Base-by-base conservation (phyloP, 768 basidiomycete genomes). In the Rhodocollybia butyracea region DNA sequence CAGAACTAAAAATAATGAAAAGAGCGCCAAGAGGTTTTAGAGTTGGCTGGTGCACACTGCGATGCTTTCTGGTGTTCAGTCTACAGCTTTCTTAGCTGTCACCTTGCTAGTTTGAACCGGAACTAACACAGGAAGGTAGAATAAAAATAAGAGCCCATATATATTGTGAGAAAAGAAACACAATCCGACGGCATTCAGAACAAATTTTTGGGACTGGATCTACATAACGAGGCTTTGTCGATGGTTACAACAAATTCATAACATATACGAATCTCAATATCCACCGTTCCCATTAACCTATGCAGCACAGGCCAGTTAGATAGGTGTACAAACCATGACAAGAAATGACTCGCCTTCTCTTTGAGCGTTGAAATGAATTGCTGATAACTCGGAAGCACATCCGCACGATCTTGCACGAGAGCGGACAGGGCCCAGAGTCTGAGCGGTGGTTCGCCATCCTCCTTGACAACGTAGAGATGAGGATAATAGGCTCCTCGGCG, bases 401-500 rank as follows among this genome's bases (percentile, higher is more conserved):
- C 97, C 63, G 92, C 87, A 55, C 97, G 87, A 70, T 98, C 97
- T 73, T 98, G 96, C 61, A 98, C 89, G 61, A 99, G 82, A 64
- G 84, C 83, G 66, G 91, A 94, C 58, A 99, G 79, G 1, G 96
- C 97, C 97, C 97, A 99, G 57, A 94, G 80, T 58, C 95, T 80
- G 65, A 99, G 76, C 42, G 94, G 88, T 5, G 94, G 91, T 70
- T 99, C 97, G 57, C 94, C 96, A 62, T 99, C 97, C 68, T 98
- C 94, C 73, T 98, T 99, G 64, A 98, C 94, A 51, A 98, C 77
- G 64, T 98, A 99, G 6, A 99, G 75, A 68, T 98, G 94, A 7
- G 93, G 93, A 66, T 89, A 88, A 69, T 98, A 98, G 4, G 88
- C 85, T 13, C 95, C 94, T 38, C 94, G 81, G 46, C 97, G 88